These are phyloP conservation scores for Trametes gibbosa DNA, from an alignment of 768 basidiomycete species.

Conservation along the genomic window DNA sequence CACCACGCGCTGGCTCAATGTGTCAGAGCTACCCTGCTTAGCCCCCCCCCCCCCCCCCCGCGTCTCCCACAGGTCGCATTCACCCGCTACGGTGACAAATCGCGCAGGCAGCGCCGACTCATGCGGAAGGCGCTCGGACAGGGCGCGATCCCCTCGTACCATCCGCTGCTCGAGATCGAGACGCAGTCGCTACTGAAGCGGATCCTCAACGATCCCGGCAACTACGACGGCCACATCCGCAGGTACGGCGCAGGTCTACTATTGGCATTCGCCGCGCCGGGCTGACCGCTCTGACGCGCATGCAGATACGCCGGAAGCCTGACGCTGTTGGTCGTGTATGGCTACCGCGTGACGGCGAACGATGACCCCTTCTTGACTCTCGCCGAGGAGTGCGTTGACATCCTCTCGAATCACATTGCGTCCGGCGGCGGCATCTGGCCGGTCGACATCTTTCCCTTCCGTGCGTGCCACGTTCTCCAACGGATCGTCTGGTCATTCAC, in stretches of 20 bases:
- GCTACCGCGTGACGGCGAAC: constrained; percentile 44
- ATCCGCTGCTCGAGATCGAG: constrained; percentile 53
- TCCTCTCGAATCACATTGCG: constrained; percentile 44
- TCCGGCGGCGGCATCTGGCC: constrained; percentile 45
- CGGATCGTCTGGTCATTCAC: constrained; percentile 27
- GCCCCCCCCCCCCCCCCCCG: too few species aligned
- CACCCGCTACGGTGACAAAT: constrained; percentile 59
- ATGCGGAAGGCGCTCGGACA: constrained; percentile 61
- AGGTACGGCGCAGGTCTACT: constrained; percentile 24
- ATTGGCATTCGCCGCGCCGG: neutral
- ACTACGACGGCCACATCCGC: constrained; percentile 36
- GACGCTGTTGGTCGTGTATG: constrained; percentile 62
- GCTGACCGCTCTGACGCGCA: constrained; percentile 10
- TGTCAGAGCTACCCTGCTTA: too few species aligned
- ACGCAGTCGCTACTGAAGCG: constrained; percentile 56
- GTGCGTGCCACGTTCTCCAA: constrained; percentile 24
- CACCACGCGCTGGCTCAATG: neutral
- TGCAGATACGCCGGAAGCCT: constrained; percentile 48
- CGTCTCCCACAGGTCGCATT: constrained; percentile 50
- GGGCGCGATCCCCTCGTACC: constrained; percentile 50
- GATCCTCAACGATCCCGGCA: constrained; percentile 42
- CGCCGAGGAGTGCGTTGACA: constrained; percentile 40
- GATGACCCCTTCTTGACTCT: constrained; percentile 42
- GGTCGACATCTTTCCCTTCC: constrained; percentile 38
- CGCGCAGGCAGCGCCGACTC: constrained; percentile 61